phyloP scores from a whole-genome alignment of 2,329 filamentous ascomycete species.

The Scorias spongiosa region DNA sequence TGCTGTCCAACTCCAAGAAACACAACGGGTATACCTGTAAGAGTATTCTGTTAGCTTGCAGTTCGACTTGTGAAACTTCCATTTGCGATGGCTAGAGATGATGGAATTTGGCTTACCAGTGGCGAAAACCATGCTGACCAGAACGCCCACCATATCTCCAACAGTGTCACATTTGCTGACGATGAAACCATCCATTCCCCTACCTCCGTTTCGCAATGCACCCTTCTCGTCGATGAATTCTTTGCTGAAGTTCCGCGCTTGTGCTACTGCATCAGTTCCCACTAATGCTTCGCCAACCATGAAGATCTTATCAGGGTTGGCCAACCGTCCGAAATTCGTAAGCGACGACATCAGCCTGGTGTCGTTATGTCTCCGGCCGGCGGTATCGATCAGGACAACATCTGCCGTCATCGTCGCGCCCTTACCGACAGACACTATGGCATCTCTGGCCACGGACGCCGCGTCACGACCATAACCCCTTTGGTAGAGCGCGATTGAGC shows the following conservation, averaged over 20 bases:
- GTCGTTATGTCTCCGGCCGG: constrained; percentile 88
- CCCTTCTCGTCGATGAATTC: constrained; percentile 45
- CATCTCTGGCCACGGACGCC: constrained; percentile 85
- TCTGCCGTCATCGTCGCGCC: constrained; percentile 42
- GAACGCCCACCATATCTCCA: constrained; percentile 93
- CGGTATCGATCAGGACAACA: constrained; percentile 93
- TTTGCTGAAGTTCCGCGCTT: constrained; percentile 90
- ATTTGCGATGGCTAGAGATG: background rate
- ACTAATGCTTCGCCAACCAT: constrained; percentile 94
- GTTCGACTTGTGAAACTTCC: background rate
- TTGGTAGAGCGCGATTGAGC: constrained; percentile 80
- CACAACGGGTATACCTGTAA: constrained; percentile 63
- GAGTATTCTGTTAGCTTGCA: background rate
- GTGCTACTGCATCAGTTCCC: constrained; percentile 85
- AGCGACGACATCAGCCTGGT: constrained; percentile 88
- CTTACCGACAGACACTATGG: constrained; percentile 47
- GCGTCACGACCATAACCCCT: constrained; percentile 97
- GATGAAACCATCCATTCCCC: constrained; percentile 86
- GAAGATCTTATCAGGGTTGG: constrained; percentile 92
- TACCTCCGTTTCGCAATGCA: constrained; percentile 34
- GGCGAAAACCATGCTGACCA: constrained; percentile 94
- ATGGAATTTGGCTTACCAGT: constrained; percentile 39
- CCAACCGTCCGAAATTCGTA: constrained; percentile 94
- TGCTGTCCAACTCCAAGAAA: constrained; percentile 68
- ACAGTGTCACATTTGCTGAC: constrained; percentile 98